Percentiles rank a stretch among this genome's conserved stretches.
Conservation (phyloP, 164 flowering plant species). For the Aristolochia fimbriata region DNA sequence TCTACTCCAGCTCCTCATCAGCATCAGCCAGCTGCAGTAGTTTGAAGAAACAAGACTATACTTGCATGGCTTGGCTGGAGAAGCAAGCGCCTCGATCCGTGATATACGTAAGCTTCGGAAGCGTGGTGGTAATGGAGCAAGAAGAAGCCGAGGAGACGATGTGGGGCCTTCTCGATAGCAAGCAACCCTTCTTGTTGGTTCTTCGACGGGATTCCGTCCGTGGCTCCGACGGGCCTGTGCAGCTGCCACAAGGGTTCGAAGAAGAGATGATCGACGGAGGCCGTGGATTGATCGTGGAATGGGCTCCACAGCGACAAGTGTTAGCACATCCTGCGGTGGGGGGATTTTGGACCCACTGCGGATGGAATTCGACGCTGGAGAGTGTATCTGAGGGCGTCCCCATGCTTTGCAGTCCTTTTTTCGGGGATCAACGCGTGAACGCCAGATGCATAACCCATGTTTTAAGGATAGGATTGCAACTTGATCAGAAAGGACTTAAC, state of each 20-base stretch:
- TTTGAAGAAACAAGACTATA: constrained; percentile 40
- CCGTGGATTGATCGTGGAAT: constrained; percentile 23
- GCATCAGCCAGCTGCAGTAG: constrained; percentile 4
- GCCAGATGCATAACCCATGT: not conserved
- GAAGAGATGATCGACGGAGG: constrained; percentile 20
- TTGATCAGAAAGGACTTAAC: constrained; percentile 2
- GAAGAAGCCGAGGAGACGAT: constrained; percentile 16
- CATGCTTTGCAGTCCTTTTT: no score
- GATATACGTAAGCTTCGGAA: constrained; percentile 68
- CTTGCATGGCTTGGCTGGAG: constrained; percentile 57
- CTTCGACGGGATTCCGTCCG: not conserved
- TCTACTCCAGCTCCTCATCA: no score
- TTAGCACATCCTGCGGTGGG: constrained; percentile 30
- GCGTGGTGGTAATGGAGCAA: constrained; percentile 22
- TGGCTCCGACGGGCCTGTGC: not conserved
- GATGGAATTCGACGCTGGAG: constrained; percentile 24
- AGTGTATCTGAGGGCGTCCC: not conserved
- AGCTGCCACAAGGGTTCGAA: constrained; percentile 17
- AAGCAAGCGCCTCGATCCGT: constrained; percentile 35
- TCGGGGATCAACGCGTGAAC: no score
- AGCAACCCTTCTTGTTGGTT: constrained; percentile 15
- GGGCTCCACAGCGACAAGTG: constrained; percentile 43
- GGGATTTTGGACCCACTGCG: constrained; percentile 38
- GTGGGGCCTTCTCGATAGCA: constrained; percentile 22
- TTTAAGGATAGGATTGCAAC: constrained; percentile 3